Evolutionary conservation across 1,139 yeast genomes (phyloP).

Genomic region (Kodamaea suecica): DNA sequence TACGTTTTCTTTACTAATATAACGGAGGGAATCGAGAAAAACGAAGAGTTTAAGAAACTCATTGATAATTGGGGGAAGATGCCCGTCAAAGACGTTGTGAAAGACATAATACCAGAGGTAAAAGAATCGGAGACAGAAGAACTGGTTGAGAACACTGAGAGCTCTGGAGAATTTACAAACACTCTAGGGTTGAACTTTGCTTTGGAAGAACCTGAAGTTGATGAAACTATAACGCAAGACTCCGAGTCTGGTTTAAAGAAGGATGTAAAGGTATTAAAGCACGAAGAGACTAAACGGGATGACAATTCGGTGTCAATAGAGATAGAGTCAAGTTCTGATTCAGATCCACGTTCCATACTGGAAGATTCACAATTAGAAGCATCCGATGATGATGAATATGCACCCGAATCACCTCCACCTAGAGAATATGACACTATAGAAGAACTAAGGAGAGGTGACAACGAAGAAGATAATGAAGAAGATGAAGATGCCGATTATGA

Average conservation of each 20-base stretch:
- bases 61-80: constrained; percentile 11
- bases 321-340: neutral
- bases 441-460: neutral
- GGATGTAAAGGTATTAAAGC: neutral
- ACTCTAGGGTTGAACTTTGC: constrained; percentile 8
- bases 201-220: constrained; percentile 9
- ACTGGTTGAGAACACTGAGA: constrained; percentile 3
- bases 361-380: too few species aligned
- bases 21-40: constrained; percentile 6
- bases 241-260: too few species aligned
- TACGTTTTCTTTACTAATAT: constrained; percentile 7
- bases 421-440: neutral
- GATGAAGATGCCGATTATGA: constrained; percentile 11
- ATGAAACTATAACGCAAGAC: too few species aligned
- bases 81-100: neutral
- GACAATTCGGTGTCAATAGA: neutral
- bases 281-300: neutral
- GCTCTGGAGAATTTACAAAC: constrained; percentile 1
- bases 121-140: too few species aligned
- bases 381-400: neutral
- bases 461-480: neutral
- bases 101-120: constrained; percentile 3
- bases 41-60: constrained; percentile 6
- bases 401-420: neutral
- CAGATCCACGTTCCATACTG: too few species aligned